A percentile compares a stretch with the other conserved stretches of the same genome.
phyloP scores from a whole-genome alignment of 441 rosid species.

The Iberis amara region DNA sequence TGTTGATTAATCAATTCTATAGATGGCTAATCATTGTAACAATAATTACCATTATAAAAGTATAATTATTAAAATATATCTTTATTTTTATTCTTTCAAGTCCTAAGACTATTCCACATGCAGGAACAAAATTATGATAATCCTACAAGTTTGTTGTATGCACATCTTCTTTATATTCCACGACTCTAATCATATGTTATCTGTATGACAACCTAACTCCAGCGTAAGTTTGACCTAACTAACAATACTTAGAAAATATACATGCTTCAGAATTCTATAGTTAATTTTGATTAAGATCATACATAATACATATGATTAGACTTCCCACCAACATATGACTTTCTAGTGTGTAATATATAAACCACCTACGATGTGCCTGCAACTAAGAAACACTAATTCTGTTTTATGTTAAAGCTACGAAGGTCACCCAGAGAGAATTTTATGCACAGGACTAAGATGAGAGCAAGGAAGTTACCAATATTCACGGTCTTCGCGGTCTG shows the following conservation, averaged over 20 bases:
- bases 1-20: too few species aligned
- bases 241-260: neutral
- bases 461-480: constrained; percentile 21
- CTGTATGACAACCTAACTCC: constrained; percentile 27
- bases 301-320: too few species aligned
- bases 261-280: neutral
- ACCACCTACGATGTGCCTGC: neutral
- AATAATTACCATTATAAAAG: too few species aligned
- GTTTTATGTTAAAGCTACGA: constrained; percentile 6
- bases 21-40: too few species aligned
- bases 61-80: too few species aligned
- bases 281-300: neutral
- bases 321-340: too few species aligned
- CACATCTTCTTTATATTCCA: constrained; percentile 26
- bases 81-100: too few species aligned
- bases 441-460: constrained; percentile 20
- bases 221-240: constrained; percentile 27
- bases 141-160: constrained; percentile 19
- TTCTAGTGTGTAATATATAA: too few species aligned
- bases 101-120: too few species aligned
- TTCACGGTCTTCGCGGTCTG: constrained; percentile 23
- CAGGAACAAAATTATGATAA: neutral
- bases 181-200: constrained; percentile 9
- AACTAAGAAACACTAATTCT: neutral
- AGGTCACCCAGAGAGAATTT: constrained; percentile 19